Evolutionary conservation across 768 basidiomycete genomes (phyloP).

Genomic region (Boletus eberwhitei): DNA sequence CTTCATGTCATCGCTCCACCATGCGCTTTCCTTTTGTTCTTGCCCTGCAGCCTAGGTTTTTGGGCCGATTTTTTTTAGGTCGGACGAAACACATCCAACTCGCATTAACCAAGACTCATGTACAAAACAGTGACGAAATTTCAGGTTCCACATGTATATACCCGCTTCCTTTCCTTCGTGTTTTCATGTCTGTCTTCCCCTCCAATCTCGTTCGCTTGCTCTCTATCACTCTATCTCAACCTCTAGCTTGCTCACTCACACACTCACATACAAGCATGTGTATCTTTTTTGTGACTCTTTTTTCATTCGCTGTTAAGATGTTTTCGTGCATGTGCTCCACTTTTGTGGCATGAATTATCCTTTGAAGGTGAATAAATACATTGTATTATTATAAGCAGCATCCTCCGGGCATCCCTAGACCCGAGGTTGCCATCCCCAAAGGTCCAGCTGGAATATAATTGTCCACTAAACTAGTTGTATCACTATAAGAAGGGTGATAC

Average conservation of each 20-base stretch:
- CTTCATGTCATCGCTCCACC: not conserved
- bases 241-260: not conserved
- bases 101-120: constrained; percentile 6
- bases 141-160: constrained; percentile 17
- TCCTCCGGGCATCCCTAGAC: too few species aligned
- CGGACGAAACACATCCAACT: constrained; percentile 17
- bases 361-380: not conserved
- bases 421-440: too few species aligned
- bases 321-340: not conserved
- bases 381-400: too few species aligned
- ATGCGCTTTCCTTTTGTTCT: not conserved
- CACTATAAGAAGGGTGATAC: too few species aligned
- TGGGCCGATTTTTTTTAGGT: constrained; percentile 3
- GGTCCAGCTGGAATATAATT: too few species aligned
- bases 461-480: too few species aligned
- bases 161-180: constrained; percentile 1
- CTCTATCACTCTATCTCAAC: constrained; percentile 12
- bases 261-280: constrained; percentile 16
- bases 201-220: constrained; percentile 6
- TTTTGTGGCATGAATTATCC: not conserved
- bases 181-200: not conserved
- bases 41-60: constrained; percentile 8
- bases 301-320: not conserved
- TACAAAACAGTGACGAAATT: constrained; percentile 2
- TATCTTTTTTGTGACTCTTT: not conserved